Conservation (phyloP, 768 basidiomycete species). For the Pulveroboletus sp. region DNA sequence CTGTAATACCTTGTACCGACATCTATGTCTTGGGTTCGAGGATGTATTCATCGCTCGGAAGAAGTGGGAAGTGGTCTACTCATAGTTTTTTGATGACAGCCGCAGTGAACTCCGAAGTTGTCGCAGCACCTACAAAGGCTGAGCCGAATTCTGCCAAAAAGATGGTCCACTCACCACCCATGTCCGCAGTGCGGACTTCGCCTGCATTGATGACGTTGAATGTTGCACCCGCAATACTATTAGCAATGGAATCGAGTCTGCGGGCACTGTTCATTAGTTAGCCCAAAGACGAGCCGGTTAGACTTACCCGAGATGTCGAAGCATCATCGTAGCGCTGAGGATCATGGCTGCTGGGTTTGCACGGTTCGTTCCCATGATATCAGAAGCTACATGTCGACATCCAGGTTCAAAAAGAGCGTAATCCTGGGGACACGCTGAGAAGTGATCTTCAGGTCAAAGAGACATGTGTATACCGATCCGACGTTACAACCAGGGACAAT, state of each 20-base stretch:
- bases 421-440: constrained; percentile 46
- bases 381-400: constrained; percentile 91
- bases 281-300: constrained; percentile 10
- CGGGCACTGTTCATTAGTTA: constrained; percentile 5
- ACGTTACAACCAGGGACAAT: constrained; percentile 98
- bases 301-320: constrained; percentile 87
- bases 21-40: constrained; percentile 22
- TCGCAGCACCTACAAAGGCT: constrained; percentile 60
- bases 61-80: constrained; percentile 3
- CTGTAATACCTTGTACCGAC: constrained; percentile 17
- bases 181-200: constrained; percentile 88
- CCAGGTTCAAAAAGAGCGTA: constrained; percentile 99
- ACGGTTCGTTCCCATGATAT: constrained; percentile 94
- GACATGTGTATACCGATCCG: constrained; percentile 60
- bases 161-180: constrained; percentile 67
- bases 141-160: constrained; percentile 1
- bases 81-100: constrained; percentile 83
- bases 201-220: constrained; percentile 89
- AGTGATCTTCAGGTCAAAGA: neutral
- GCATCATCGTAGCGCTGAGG: constrained; percentile 95
- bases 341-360: constrained; percentile 98
- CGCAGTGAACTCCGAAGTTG: constrained; percentile 92
- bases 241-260: constrained; percentile 89
- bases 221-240: constrained; percentile 86
- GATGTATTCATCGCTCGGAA: neutral